Base-by-base conservation (phyloP, 306 rosid species). In the Quercus alba region DNA sequence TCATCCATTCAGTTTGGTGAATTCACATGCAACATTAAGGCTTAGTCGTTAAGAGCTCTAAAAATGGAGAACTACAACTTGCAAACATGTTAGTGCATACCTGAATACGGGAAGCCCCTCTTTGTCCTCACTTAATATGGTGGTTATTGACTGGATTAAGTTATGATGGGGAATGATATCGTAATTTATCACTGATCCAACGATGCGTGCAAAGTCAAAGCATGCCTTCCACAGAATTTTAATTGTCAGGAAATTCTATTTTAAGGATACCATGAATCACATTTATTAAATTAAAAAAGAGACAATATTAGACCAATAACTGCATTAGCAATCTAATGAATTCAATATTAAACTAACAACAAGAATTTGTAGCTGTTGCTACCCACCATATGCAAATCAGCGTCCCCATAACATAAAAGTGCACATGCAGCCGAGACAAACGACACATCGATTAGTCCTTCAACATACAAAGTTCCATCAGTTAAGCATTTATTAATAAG, bases 41-140 rank as follows among this genome's bases (percentile, higher is more conserved):
- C 55, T 38, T 55, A 62, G 25, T 59, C 17, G n/a, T 54, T 41
- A 62, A 66, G 30, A 82, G 26, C 23, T 57, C 25, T 21, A 80
- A 25, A 21, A 67, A 57, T 71, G 55, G n/a, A 62, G 56, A 75
- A 17, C 35, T 71, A 62, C 5, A 25, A 75, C 17, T 25, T 41
- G 54, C 17, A 75, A 84, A 82, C 70, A 81, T 56, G 70, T 41
- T 33, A 77, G 17, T 26, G 49, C 80, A 78, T 84, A 94, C 99
- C 99, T 93, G 92, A 90, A 90, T 72, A 86, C 89, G 78, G 94
- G 98, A 84, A 93, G 94, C 81, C 94, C 96, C 75, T 93, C 96
- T 83, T 84, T 91, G 88, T 91, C 94, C 84, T 86, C 85, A 46
- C 72, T 84, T 85, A 95, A 84, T 84, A 95, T 93, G 57, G 89